Percentiles rank a stretch among this genome's conserved stretches.
phyloP scores from a whole-genome alignment of 345 rosid genomes.

The Ailanthus altissimus region DNA sequence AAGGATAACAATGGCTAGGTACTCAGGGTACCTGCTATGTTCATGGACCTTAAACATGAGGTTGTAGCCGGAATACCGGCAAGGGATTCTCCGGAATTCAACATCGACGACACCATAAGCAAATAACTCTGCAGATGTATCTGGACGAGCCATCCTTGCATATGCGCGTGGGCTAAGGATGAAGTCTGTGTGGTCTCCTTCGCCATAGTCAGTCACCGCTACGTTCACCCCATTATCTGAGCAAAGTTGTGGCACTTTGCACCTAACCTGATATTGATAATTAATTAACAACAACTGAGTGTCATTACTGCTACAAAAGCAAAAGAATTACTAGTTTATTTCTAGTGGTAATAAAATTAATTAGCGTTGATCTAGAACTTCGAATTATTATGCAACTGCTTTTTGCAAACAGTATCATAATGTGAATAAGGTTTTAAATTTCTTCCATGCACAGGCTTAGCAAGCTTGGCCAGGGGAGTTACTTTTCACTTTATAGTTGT shows the following conservation, averaged over 20 bases:
- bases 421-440: too few species aligned
- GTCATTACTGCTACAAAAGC: background rate
- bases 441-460: too few species aligned
- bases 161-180: slow-evolving; percentile 75
- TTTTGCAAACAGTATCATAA: background rate
- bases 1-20: slow-evolving; percentile 62
- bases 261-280: slow-evolving; percentile 56
- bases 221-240: slow-evolving; percentile 59
- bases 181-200: slow-evolving; percentile 81
- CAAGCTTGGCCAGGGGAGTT: too few species aligned
- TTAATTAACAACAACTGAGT: background rate
- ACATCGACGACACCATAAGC: slow-evolving; percentile 75
- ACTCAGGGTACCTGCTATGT: slow-evolving; percentile 58
- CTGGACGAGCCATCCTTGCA: slow-evolving; percentile 47
- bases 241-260: slow-evolving; percentile 62
- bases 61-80: slow-evolving; percentile 51
- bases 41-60: slow-evolving; percentile 66
- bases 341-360: background rate
- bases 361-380: background rate
- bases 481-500: background rate
- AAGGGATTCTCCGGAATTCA: slow-evolving; percentile 69
- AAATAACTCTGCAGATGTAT: slow-evolving; percentile 43
- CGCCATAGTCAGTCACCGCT: slow-evolving; percentile 86
- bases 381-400: background rate
- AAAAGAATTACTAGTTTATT: background rate